Evolutionary conservation across 2,329 filamentous ascomycete genomes (phyloP), one percentile per base, ranked within the genome.

Genomic region (Metarhizium humberi): DNA sequence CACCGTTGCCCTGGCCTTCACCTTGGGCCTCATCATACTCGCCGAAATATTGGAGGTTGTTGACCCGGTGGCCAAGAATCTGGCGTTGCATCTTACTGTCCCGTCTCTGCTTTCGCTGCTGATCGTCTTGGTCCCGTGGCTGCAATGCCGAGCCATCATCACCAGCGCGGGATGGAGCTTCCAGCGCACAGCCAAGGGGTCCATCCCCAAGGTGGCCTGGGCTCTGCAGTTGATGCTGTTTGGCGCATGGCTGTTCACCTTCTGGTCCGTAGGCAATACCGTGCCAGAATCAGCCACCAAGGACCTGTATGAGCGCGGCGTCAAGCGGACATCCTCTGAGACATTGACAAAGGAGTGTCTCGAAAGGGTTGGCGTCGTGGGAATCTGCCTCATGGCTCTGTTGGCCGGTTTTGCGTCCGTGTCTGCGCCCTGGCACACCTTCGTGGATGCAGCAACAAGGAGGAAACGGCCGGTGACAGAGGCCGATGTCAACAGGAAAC

Each of bases 351-450:
- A 78, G 47, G 82, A 78, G 8, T 85, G 81, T 60, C 71, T 86
- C 40, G 82, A 85, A 67, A 72, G 90, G 48, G 84, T 95, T 30
- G 90, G 90, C 13, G 86, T 95, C 45, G 90, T 95, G 59, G 90
- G 90, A 3, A 90, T 94, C 55, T 85, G 87, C 50, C 73, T 94
- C 53, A 95, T 95, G 89, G 90, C 90, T 16, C 78, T 92, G 14
- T 75, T 95, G n/a, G 90, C 90, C 6, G 90, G 90, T 0, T 95
- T 95, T 64, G 90, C 90, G 6, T 89, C 89, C n/a, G 87, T 95
- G 38, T 92, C 88, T 29, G 87, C 88, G 1, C 84, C 91, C 1
- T 95, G 90, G 89, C 87, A 95, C 65, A 89, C 83, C 0, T 90
- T 95, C 70, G 80, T 84, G 29, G 82, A 84, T 34, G 81, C 79